Evolutionary conservation across 345 rosid genomes (phyloP).

Genomic region (Adansonia digitata): DNA sequence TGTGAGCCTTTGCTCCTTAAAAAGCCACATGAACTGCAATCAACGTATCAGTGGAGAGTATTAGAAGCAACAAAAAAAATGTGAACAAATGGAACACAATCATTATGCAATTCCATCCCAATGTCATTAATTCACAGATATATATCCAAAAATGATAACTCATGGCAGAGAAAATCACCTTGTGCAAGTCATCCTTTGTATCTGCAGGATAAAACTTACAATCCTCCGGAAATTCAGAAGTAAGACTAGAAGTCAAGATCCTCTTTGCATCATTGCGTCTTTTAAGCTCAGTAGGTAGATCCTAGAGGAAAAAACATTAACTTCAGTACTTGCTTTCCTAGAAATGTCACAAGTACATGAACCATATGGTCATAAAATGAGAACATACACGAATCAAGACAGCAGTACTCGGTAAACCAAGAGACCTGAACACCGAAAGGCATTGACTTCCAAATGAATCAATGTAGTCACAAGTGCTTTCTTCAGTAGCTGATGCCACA

Average conservation of each 20-base stretch:
- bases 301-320: conserved; percentile 35
- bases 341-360: neutral
- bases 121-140: neutral
- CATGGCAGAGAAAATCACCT: conserved; percentile 40
- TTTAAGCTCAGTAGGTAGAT: conserved; percentile 63
- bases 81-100: neutral
- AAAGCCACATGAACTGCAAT: conserved; percentile 80
- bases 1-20: conserved; percentile 77
- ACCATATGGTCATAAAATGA: conserved; percentile 3
- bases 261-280: conserved; percentile 62
- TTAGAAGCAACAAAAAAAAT: neutral
- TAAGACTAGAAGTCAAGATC: conserved; percentile 56
- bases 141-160: neutral
- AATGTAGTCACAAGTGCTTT: conserved; percentile 37
- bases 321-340: neutral
- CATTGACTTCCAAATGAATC: conserved; percentile 86
- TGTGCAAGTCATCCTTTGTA: conserved; percentile 85
- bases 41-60: neutral
- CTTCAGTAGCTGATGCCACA: conserved; percentile 80
- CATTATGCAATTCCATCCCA: neutral
- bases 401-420: conserved; percentile 84
- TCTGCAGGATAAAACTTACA: conserved; percentile 83
- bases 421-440: conserved; percentile 75
- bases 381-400: conserved; percentile 83
- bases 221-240: conserved; percentile 80